phyloP scores from a whole-genome alignment of 441 rosid genomes.

The Corymbia calophylla region DNA sequence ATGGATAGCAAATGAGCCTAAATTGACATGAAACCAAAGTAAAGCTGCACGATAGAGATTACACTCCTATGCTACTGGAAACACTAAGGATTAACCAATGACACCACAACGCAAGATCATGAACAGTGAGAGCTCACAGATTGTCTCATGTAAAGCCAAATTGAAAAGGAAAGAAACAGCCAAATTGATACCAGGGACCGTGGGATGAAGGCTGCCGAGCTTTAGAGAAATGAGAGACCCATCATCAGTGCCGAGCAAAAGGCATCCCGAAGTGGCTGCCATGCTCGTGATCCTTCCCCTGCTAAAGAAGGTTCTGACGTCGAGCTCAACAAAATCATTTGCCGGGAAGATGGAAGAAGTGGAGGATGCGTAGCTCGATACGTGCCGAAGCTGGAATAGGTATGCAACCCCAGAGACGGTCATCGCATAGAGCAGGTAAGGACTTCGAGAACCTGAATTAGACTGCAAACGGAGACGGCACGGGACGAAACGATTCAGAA shows the following conservation, averaged over 20 bases:
- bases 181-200: conserved; percentile 43
- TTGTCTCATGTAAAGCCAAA: neutral
- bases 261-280: conserved; percentile 49
- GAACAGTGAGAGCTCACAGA: neutral
- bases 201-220: conserved; percentile 37
- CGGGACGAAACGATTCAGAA: neutral
- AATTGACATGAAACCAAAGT: neutral
- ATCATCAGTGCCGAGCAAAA: conserved; percentile 62
- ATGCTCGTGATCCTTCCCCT: conserved; percentile 35
- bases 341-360: conserved; percentile 26
- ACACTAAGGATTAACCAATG: neutral
- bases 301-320: conserved; percentile 32
- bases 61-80: neutral
- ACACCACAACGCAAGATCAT: neutral
- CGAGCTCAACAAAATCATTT: conserved; percentile 38
- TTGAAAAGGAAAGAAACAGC: neutral
- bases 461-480: conserved; percentile 27
- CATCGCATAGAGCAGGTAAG: conserved; percentile 46
- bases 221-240: conserved; percentile 67
- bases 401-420: conserved; percentile 69
- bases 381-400: conserved; percentile 40
- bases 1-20: neutral
- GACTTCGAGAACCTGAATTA: conserved; percentile 16
- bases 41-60: neutral
- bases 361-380: conserved; percentile 32